phyloP scores from a whole-genome alignment of 495 filamentous ascomycete species.

The Penicillium malachiteum region DNA sequence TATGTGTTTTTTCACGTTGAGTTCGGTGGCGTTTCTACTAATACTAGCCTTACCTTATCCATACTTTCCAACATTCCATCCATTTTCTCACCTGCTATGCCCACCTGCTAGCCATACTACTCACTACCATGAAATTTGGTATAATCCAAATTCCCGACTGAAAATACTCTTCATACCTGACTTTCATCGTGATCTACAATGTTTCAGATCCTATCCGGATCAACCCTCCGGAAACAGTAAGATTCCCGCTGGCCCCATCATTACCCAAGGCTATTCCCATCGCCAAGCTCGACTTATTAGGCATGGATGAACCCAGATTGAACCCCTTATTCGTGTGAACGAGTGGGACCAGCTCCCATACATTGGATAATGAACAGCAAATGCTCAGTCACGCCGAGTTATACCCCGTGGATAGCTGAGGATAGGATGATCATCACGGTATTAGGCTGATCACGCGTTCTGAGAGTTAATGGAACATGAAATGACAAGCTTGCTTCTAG shows the following conservation, averaged over 20 bases:
- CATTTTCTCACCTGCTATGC: no score
- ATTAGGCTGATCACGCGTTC: neutral
- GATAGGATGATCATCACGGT: neutral
- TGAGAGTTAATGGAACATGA: no score
- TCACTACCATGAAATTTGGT: no score
- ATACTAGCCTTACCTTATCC: no score
- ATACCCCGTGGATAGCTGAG: neutral
- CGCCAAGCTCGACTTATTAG: neutral
- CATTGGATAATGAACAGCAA: neutral
- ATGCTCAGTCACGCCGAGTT: conserved; percentile 1
- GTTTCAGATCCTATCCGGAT: neutral
- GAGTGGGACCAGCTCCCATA: neutral
- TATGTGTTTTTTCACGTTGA: no score
- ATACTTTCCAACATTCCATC: no score
- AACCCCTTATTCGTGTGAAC: neutral
- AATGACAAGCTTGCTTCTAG: no score
- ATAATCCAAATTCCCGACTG: no score
- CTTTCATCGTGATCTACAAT: neutral
- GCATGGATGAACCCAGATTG: neutral
- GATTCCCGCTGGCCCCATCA: conserved; percentile 3
- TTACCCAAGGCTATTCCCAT: neutral
- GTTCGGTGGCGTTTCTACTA: no score
- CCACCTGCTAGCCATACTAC: no score
- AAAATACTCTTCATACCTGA: neutral
- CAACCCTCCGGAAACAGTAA: neutral